Conservation (phyloP, 108 stramenopile genomes). For the Bacterosira constricta region DNA sequence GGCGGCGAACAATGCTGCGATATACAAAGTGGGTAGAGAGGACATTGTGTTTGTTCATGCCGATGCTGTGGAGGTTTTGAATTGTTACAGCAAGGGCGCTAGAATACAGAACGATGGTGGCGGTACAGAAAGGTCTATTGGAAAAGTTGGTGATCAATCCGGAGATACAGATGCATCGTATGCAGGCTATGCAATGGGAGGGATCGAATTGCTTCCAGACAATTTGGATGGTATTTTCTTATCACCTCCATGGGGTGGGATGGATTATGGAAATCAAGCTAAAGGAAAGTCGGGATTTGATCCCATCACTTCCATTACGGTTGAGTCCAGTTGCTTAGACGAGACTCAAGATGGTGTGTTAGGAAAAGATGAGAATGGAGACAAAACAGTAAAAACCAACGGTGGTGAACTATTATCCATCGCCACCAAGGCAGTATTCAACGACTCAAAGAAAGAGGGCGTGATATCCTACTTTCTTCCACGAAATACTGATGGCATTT, state of each 20-base stretch:
- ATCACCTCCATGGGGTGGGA: conserved; percentile 88
- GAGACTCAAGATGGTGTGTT: not conserved
- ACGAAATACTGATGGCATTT: conserved; percentile 66
- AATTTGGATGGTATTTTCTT: conserved; percentile 71
- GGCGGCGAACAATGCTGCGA: conserved; percentile 72
- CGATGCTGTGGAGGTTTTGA: conserved; percentile 60
- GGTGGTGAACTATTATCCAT: conserved; percentile 54
- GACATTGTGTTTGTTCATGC: conserved; percentile 73
- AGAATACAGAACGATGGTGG: not conserved
- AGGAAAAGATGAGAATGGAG: not conserved
- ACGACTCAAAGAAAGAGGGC: conserved; percentile 25
- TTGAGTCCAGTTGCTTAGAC: conserved; percentile 21
- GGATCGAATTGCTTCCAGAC: conserved; percentile 60
- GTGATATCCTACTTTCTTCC: conserved; percentile 71
- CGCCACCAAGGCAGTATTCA: conserved; percentile 48
- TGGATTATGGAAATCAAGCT: conserved; percentile 55
- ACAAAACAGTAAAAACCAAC: conserved; percentile 21
- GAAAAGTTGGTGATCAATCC: not conserved
- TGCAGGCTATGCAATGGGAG: conserved; percentile 55
- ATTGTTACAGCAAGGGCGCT: conserved; percentile 35
- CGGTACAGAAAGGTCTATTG: not conserved
- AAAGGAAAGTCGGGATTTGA: conserved; percentile 42
- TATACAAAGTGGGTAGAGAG: conserved; percentile 60
- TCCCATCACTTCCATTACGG: conserved; percentile 27
- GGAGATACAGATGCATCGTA: not conserved